Evolutionary conservation across 2,329 filamentous ascomycete species (phyloP), one percentile per base, ranked within the genome.

Genomic region (Aspergillus fischeri): DNA sequence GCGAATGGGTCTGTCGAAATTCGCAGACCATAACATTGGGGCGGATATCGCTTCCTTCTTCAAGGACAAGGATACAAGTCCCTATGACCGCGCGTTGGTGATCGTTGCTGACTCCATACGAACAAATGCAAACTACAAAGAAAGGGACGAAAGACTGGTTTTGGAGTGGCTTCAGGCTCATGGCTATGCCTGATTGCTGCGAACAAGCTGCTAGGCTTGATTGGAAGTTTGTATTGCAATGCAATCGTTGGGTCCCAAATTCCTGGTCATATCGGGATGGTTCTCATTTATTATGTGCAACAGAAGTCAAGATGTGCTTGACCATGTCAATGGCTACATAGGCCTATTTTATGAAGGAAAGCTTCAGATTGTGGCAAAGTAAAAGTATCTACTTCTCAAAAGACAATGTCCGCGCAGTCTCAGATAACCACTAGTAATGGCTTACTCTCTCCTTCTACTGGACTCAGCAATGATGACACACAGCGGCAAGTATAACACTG

Each of bases 1-100:
- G 66, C 87, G 90, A 65, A 80, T 89, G 64, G 86, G 86, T 48
- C 78, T 99, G 64, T 85, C 85, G 67, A 89, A 90, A 70, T 97
- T 95, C 72, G 85, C 90, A 3, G 87, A 91, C 65, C 77, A 80
- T 14, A 82, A 83, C 61, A 81, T 85, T 17, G 83, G 91, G 60
- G 81, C 86, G 62, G 91, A 97, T 54, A 94, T 99, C 67, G 81
- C 87, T 51, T 73, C 77, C 2, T 99, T 99, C 81, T 99, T 97
- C 80, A 81, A 84, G 66, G 83, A 84, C 67, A 96, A 93, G 80
- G 90, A 97, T 69, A 93, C 89, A 20, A 86, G 86, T 67, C 89
- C 87, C 51, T 97, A 92, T 74, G 90, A 95, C 72, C 87, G 94
- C 55, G 92, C 91, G 3, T 77, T 99, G 52, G 87, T 88, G 63